Percentiles rank a stretch among this genome's conserved stretches.
These are phyloP conservation scores for Eucalyptus brandiana DNA, from an alignment of 345 rosid species.

Conservation along the genomic window DNA sequence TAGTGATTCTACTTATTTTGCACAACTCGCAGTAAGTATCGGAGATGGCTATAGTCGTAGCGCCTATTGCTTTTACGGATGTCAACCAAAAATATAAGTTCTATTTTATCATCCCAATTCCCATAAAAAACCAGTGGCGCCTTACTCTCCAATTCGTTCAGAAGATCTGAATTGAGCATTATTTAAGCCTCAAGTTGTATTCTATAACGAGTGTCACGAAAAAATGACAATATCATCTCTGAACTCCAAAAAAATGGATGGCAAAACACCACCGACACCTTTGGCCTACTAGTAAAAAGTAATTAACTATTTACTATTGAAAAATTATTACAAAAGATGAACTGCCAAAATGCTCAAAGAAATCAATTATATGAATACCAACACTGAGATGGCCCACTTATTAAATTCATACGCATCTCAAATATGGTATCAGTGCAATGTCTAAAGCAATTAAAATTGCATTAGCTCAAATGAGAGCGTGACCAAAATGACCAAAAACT, in stretches of 20 bases:
- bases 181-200: no score
- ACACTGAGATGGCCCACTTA: not conserved
- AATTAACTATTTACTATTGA: not conserved
- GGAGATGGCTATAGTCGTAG: slow-evolving; percentile 27
- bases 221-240: no score
- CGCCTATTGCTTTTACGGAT: not conserved
- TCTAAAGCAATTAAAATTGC: not conserved
- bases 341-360: not conserved
- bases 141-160: not conserved
- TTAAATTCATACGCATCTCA: not conserved
- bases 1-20: slow-evolving; percentile 45
- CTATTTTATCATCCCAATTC: slow-evolving; percentile 81
- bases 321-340: not conserved
- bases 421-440: no score
- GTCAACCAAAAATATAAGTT: slow-evolving; percentile 40
- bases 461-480: not conserved
- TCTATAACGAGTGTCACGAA: no score
- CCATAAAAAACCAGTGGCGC: slow-evolving; percentile 55
- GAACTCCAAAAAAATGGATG: no score
- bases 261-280: no score
- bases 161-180: no score
- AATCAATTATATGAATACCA: no score
- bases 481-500: no score
- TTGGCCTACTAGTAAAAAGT: no score
- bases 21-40: slow-evolving; percentile 72